A percentile compares a stretch with the other conserved stretches of the same genome.
phyloP scores from a whole-genome alignment of 164 flowering plant species.

The Aristolochia fimbriata region DNA sequence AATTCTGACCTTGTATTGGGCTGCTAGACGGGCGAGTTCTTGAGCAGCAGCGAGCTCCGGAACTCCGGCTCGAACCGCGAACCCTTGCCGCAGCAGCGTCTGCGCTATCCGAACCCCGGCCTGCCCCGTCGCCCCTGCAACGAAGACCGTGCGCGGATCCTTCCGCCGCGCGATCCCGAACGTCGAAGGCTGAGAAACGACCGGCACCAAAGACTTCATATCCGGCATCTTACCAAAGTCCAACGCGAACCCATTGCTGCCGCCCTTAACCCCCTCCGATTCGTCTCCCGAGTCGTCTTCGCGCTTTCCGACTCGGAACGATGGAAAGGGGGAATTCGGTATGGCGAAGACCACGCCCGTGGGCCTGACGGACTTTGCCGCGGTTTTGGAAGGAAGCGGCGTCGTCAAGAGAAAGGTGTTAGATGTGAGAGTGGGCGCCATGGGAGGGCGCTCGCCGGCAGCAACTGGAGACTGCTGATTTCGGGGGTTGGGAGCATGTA shows the following conservation, averaged over 20 bases:
- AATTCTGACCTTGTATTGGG: slow-evolving; percentile 56
- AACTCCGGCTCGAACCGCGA: slow-evolving; percentile 84
- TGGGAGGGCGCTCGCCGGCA: slow-evolving; percentile 5
- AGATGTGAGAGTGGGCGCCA: slow-evolving; percentile 74
- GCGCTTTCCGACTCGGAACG: slow-evolving; percentile 31
- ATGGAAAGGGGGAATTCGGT: slow-evolving; percentile 17
- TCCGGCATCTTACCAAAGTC: slow-evolving; percentile 46
- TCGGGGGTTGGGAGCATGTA: neutral
- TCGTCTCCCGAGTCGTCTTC: slow-evolving; percentile 14
- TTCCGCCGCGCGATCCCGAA: slow-evolving; percentile 46
- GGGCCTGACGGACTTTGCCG: slow-evolving; percentile 18
- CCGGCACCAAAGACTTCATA: slow-evolving; percentile 58
- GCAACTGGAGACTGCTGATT: neutral
- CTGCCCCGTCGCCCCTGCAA: slow-evolving; percentile 88
- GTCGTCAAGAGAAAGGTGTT: slow-evolving; percentile 46
- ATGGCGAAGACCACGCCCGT: slow-evolving; percentile 27
- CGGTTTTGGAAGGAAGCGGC: slow-evolving; percentile 24
- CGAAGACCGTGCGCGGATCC: slow-evolving; percentile 77
- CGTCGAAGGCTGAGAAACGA: slow-evolving; percentile 28
- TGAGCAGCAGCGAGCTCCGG: slow-evolving; percentile 81
- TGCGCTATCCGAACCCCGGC: slow-evolving; percentile 77
- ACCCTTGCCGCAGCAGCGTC: slow-evolving; percentile 63
- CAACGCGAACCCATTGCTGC: slow-evolving; percentile 23
- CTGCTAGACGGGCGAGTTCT: slow-evolving; percentile 75
- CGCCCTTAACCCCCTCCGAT: slow-evolving; percentile 6